A percentile compares a stretch with the other conserved stretches of the same genome.
Evolutionary conservation across 2,329 filamentous ascomycete genomes (phyloP).

Genomic region (Stenocarpella maydis): DNA sequence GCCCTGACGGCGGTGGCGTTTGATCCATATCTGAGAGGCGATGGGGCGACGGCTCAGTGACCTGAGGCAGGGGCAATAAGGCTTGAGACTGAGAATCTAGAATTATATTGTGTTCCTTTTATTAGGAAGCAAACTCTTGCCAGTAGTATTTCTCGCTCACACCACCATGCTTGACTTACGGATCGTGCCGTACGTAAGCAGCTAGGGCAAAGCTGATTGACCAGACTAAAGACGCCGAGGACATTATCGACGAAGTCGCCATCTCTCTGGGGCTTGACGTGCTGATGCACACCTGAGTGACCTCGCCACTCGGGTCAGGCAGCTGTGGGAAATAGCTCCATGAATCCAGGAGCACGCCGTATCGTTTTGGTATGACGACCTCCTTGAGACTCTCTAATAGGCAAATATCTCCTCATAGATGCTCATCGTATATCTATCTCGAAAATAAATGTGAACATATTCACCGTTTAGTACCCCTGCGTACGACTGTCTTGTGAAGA

Average conservation of each 20-base stretch:
- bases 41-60: background rate
- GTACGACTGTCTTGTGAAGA: rapidly evolving
- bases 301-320: background rate
- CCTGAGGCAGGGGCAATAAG: background rate
- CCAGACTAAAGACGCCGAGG: background rate
- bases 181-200: background rate
- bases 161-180: background rate
- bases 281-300: conserved; percentile 15
- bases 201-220: background rate
- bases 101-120: background rate
- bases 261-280: conserved; percentile 19
- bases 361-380: background rate
- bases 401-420: background rate
- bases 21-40: too few relatives aligned
- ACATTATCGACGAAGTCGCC: conserved; percentile 15
- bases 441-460: too few relatives aligned
- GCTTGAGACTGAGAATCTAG: background rate
- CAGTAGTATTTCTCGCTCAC: background rate
- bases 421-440: background rate
- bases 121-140: background rate
- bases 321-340: background rate
- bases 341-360: too few relatives aligned
- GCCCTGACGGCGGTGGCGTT: too few relatives aligned
- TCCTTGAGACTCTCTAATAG: background rate
- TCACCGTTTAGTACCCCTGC: rapidly evolving